Evolutionary conservation across 108 stramenopile genomes (phyloP).

Genomic region (Discostella stelligeroides): DNA sequence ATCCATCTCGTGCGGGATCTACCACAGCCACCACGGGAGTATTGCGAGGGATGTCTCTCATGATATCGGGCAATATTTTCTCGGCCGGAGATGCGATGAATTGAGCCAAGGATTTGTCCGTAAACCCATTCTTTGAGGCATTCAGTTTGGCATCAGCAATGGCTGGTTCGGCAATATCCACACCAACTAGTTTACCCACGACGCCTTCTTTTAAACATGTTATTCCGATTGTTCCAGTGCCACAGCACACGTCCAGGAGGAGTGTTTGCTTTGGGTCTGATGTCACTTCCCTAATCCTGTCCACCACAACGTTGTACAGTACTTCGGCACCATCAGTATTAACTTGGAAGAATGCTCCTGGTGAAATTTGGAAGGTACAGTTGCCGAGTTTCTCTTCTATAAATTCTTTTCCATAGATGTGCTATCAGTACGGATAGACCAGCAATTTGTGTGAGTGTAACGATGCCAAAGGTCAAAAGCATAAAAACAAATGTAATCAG

Average conservation of each 20-base stretch:
- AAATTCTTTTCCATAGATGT: conserved; percentile 70
- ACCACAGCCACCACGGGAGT: conserved; percentile 81
- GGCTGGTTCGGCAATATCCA: conserved; percentile 86
- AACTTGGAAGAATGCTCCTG: conserved; percentile 95
- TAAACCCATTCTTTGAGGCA: conserved; percentile 58
- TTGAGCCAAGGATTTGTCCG: conserved; percentile 31
- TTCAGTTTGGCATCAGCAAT: conserved; percentile 87
- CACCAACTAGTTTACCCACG: conserved; percentile 77
- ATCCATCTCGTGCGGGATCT: conserved; percentile 93
- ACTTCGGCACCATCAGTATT: conserved; percentile 87
- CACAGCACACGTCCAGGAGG: conserved; percentile 94
- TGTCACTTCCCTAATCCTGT: conserved; percentile 67
- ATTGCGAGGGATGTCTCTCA: conserved; percentile 39
- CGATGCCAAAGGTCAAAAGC: background rate
- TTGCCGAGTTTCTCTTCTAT: conserved; percentile 77
- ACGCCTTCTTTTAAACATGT: conserved; percentile 76
- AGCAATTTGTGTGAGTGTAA: background rate
- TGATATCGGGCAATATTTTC: conserved; percentile 61
- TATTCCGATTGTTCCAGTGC: conserved; percentile 94
- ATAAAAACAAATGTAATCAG: conserved; percentile 1
- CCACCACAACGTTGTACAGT: conserved; percentile 82
- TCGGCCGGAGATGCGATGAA: conserved; percentile 81
- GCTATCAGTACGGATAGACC: conserved; percentile 19
- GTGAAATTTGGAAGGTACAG: conserved; percentile 88
- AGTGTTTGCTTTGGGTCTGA: conserved; percentile 49